Conservation (phyloP, 192 early-diverging fungal species). For the Coemansia sp. region DNA sequence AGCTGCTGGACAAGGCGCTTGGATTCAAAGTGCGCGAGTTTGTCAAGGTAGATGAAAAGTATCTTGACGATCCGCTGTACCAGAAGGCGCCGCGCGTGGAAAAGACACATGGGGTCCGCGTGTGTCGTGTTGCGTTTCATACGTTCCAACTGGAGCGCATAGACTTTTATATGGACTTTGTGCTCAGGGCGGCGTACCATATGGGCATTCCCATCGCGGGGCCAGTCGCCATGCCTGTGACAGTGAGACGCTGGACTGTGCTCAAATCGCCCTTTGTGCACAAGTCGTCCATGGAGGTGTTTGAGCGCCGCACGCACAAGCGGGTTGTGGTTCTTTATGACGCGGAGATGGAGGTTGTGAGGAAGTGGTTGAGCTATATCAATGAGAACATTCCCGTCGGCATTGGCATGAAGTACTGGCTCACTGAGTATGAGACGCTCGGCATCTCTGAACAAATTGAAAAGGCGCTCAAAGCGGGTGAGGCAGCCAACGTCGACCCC, state of each 20-base stretch:
- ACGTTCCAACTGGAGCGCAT: conserved; percentile 82
- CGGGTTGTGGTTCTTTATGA: conserved; percentile 81
- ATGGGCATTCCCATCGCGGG: conserved; percentile 74
- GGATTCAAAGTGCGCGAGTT: conserved; percentile 38
- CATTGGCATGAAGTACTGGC: conserved; percentile 77
- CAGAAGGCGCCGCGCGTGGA: conserved; percentile 29
- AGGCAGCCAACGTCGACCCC: conserved; percentile 19
- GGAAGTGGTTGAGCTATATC: conserved; percentile 79
- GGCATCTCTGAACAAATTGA: conserved; percentile 38
- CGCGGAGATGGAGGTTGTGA: conserved; percentile 68
- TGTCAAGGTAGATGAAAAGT: conserved; percentile 12
- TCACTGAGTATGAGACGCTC: conserved; percentile 68
- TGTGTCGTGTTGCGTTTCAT: conserved; percentile 75
- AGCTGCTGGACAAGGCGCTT: conserved; percentile 50
- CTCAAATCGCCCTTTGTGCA: conserved; percentile 92
- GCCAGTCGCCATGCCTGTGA: conserved; percentile 68
- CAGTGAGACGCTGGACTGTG: conserved; percentile 81
- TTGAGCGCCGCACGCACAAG: conserved; percentile 89
- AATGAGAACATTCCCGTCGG: conserved; percentile 80
- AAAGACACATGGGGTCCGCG: conserved; percentile 66
- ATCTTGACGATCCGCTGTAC: conserved; percentile 27
- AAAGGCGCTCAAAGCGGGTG: conserved; percentile 28
- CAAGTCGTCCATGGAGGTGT: conserved; percentile 95
- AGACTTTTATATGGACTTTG: conserved; percentile 86
- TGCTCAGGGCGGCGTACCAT: conserved; percentile 74